Conservation (phyloP, 2,329 filamentous ascomycete species). For the Phaeophleospora eucalypticola region DNA sequence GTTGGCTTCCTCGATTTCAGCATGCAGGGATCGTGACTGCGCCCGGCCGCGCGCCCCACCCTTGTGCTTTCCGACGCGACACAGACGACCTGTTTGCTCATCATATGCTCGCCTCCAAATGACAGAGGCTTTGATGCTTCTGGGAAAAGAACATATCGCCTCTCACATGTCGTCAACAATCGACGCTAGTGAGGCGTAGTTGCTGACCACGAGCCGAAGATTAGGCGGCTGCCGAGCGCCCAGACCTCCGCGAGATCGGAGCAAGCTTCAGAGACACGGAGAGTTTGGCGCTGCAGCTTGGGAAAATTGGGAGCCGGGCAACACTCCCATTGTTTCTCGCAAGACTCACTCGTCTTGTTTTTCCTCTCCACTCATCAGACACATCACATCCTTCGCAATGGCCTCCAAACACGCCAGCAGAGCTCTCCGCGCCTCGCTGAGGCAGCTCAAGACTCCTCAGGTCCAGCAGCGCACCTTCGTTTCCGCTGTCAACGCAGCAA, state of each 20-base stretch:
- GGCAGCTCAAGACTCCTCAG: constrained; percentile 50
- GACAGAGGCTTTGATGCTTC: too few species aligned
- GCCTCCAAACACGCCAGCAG: constrained; percentile 69
- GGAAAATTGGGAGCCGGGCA: background rate
- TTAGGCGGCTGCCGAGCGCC: background rate
- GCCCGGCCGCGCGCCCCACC: too few species aligned
- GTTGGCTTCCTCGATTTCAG: too few species aligned
- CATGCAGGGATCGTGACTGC: too few species aligned
- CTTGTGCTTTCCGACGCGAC: too few species aligned
- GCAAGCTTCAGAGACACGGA: background rate
- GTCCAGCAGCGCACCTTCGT: constrained; percentile 57
- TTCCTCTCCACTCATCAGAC: constrained; percentile 5
- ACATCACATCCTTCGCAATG: constrained; percentile 51
- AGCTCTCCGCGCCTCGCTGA: constrained; percentile 55
- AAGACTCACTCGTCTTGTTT: background rate
- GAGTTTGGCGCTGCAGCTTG: background rate
- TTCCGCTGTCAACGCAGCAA: constrained; percentile 51
- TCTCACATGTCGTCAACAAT: too few species aligned
- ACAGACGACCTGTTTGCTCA: too few species aligned
- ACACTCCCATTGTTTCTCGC: background rate
- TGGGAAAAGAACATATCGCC: too few species aligned
- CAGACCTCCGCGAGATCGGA: background rate
- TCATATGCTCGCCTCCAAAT: too few species aligned
- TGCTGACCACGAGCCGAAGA: too few species aligned
- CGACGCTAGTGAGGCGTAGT: too few species aligned